These are phyloP conservation scores for Xylaria scruposa DNA, from an alignment of 495 filamentous ascomycete species.

Conservation along the genomic window DNA sequence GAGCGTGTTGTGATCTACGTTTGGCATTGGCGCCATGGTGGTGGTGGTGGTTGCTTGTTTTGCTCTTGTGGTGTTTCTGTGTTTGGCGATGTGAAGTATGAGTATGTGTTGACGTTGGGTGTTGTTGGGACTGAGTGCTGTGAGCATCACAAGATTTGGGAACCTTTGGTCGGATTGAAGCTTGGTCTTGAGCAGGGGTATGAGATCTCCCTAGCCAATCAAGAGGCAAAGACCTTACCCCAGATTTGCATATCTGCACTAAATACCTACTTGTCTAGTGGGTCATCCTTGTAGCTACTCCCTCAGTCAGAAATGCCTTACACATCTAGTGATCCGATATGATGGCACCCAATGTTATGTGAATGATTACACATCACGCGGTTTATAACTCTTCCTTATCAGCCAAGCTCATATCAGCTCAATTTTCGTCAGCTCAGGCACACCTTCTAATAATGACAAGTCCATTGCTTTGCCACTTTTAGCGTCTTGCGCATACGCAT, in stretches of 20 bases:
- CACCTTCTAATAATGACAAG: neutral
- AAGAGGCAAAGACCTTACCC: neutral
- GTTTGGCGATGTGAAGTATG: neutral
- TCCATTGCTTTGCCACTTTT: neutral
- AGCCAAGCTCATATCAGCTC: neutral
- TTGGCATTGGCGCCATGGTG: slow-evolving; percentile 56
- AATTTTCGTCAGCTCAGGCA: neutral
- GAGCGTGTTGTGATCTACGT: slow-evolving; percentile 50
- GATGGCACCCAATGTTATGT: no score
- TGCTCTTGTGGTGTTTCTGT: neutral
- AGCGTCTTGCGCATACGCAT: neutral
- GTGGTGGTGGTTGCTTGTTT: neutral
- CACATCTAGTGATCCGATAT: no score
- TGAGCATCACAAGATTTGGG: neutral
- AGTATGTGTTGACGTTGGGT: neutral
- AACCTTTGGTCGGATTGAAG: no score
- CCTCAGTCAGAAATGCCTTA: no score
- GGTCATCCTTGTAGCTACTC: neutral
- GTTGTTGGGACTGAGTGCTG: neutral
- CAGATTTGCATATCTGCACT: neutral
- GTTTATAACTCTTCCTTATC: neutral
- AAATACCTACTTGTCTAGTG: neutral
- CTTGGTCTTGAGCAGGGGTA: neutral
- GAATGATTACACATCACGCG: neutral
- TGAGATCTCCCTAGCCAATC: neutral